Percentiles rank a stretch among this genome's conserved stretches.
Conservation (phyloP, 768 basidiomycete species). For the Mycena albidolilacea region DNA sequence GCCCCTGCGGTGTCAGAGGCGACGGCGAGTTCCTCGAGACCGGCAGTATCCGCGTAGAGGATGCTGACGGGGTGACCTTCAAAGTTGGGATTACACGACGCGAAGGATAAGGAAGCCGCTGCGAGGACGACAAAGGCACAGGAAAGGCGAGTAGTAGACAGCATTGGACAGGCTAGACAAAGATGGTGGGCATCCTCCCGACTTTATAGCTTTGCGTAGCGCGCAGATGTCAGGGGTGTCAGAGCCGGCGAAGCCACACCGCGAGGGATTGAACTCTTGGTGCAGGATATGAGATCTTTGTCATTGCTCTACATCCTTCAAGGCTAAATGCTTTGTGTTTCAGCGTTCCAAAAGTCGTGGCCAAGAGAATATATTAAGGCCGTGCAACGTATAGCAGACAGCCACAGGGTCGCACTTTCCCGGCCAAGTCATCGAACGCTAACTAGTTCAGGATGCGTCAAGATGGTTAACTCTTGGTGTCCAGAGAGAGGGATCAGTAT, state of each 20-base stretch:
- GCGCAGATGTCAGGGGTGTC: conserved; percentile 22
- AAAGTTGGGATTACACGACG: conserved; percentile 25
- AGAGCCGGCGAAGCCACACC: conserved; percentile 14
- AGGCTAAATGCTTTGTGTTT: conserved; percentile 19
- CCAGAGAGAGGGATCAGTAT: conserved; percentile 16
- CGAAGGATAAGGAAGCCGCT: conserved; percentile 16
- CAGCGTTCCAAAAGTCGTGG: conserved; percentile 18
- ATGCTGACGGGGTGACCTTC: conserved; percentile 35
- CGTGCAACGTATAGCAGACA: conserved; percentile 21
- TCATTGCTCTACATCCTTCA: conserved; percentile 19
- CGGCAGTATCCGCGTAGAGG: conserved; percentile 19
- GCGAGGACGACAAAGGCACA: conserved; percentile 19
- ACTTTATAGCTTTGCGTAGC: conserved; percentile 21
- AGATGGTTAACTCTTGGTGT: conserved; percentile 21
- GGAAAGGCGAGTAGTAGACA: conserved; percentile 23
- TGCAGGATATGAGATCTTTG: conserved; percentile 22
- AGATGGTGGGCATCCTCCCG: conserved; percentile 21
- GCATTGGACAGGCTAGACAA: conserved; percentile 19
- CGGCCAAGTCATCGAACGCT: conserved; percentile 8
- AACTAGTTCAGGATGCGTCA: conserved; percentile 19
- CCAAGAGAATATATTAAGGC: conserved; percentile 10
- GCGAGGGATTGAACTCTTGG: conserved; percentile 10
- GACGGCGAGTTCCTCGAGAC: conserved; percentile 21
- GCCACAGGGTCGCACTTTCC: conserved; percentile 10
- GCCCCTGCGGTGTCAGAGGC: conserved; percentile 34